Percentiles rank a stretch among this genome's conserved stretches.
These are phyloP conservation scores for Fusarium compactum DNA, from an alignment of 2,329 filamentous ascomycete genomes.

Conservation along the genomic window DNA sequence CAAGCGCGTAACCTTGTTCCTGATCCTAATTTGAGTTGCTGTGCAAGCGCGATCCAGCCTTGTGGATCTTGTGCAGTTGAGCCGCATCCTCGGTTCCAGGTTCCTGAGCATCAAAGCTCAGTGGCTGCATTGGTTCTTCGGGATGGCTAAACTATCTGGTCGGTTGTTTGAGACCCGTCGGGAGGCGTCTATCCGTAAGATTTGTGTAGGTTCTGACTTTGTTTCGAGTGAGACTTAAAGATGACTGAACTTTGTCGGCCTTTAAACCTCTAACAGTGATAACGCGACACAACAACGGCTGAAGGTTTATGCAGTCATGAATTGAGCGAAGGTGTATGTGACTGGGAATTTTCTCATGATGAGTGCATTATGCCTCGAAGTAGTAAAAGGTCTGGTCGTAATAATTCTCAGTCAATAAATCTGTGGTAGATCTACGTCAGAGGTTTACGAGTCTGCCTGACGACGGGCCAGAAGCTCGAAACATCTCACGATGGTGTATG, in stretches of 20 bases:
- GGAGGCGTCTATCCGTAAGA: neutral
- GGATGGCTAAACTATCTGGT: slow-evolving; percentile 21
- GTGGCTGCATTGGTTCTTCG: slow-evolving; percentile 24
- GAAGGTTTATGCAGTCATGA: neutral
- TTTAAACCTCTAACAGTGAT: slow-evolving; percentile 1
- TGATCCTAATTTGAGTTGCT: slow-evolving; percentile 17
- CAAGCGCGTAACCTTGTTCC: slow-evolving; percentile 6
- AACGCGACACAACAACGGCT: neutral
- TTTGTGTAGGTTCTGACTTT: neutral
- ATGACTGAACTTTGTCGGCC: slow-evolving; percentile 6
- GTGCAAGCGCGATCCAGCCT: slow-evolving; percentile 12
- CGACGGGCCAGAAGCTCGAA: neutral
- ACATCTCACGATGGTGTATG: slow-evolving; percentile 9
- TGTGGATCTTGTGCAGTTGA: slow-evolving; percentile 18
- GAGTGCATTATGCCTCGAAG: neutral
- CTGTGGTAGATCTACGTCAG: neutral
- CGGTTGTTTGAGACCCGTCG: neutral
- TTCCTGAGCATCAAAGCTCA: neutral
- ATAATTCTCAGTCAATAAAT: neutral
- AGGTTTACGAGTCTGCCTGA: neutral
- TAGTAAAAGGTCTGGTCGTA: neutral
- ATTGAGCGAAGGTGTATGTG: neutral
- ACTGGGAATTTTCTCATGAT: neutral
- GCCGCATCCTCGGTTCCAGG: slow-evolving; percentile 20
- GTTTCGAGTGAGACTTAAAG: neutral